Conservation (phyloP, 495 filamentous ascomycete species). For the Podospora pseudoanserina region DNA sequence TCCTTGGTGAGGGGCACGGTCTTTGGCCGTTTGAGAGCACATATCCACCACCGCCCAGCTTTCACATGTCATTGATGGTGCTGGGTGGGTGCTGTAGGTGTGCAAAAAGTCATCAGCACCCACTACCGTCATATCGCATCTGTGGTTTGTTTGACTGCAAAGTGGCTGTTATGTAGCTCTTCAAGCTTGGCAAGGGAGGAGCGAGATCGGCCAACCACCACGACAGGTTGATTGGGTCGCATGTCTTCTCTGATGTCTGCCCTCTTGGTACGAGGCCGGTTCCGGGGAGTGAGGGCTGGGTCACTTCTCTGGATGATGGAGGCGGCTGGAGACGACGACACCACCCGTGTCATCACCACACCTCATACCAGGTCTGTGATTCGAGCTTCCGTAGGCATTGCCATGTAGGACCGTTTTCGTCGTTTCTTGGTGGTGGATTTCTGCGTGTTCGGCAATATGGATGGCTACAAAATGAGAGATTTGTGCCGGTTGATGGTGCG, state of each 20-base stretch:
- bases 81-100: neutral
- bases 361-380: neutral
- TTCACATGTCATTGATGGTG: neutral
- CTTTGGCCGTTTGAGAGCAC: neutral
- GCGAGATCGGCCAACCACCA: slow-evolving; percentile 1
- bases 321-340: neutral
- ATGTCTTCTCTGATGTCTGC: neutral
- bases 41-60: neutral
- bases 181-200: neutral
- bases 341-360: neutral
- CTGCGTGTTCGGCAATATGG: neutral
- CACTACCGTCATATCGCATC: neutral
- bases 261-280: neutral
- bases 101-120: neutral
- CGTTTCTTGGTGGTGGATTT: neutral
- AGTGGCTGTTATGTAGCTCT: neutral
- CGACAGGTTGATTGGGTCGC: neutral
- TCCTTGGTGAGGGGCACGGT: neutral
- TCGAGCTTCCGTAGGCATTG: neutral
- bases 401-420: neutral
- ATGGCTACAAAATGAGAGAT: neutral
- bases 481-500: neutral
- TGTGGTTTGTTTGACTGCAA: neutral
- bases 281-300: neutral
- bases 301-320: neutral